Evolutionary conservation across 78 protist genomes (phyloP).

Genomic region (Dictyostelium firmibasis): DNA sequence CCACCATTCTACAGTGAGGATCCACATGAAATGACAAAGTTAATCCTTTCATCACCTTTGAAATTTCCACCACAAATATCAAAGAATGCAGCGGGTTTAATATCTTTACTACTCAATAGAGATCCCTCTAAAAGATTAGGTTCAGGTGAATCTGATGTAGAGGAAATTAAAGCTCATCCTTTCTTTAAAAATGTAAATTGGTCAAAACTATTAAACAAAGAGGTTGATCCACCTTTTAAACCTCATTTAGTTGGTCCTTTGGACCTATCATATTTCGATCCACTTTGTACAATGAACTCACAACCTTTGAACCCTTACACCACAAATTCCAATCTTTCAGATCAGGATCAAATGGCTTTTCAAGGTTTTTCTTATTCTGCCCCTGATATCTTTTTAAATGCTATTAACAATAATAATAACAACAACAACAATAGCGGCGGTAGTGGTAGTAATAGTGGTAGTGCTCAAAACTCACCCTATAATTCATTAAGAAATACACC

Average conservation of each 20-base stretch:
- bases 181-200: slow-evolving; percentile 72
- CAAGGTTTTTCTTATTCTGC: slow-evolving; percentile 76
- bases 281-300: slow-evolving; percentile 56
- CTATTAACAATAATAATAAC: background rate
- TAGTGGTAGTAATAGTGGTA: background rate
- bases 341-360: slow-evolving; percentile 69
- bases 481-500: slow-evolving; percentile 8
- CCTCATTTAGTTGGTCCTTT: slow-evolving; percentile 78
- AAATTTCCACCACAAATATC: slow-evolving; percentile 79
- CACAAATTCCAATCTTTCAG: slow-evolving; percentile 47
- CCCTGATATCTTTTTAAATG: slow-evolving; percentile 18
- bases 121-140: slow-evolving; percentile 73
- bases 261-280: slow-evolving; percentile 70
- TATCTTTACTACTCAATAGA: slow-evolving; percentile 1
- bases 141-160: slow-evolving; percentile 71
- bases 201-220: slow-evolving; percentile 59
- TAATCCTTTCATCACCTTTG: slow-evolving; percentile 76
- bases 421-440: background rate
- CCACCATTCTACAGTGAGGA: slow-evolving; percentile 86
- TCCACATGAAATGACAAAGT: slow-evolving; percentile 77
- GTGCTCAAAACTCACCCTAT: slow-evolving; percentile 14
- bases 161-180: slow-evolving; percentile 82
- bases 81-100: slow-evolving; percentile 42
- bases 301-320: slow-evolving; percentile 59
- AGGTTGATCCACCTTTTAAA: slow-evolving; percentile 84